Conservation (phyloP, 2,329 filamentous ascomycete species). For the Curvularia lunata region DNA sequence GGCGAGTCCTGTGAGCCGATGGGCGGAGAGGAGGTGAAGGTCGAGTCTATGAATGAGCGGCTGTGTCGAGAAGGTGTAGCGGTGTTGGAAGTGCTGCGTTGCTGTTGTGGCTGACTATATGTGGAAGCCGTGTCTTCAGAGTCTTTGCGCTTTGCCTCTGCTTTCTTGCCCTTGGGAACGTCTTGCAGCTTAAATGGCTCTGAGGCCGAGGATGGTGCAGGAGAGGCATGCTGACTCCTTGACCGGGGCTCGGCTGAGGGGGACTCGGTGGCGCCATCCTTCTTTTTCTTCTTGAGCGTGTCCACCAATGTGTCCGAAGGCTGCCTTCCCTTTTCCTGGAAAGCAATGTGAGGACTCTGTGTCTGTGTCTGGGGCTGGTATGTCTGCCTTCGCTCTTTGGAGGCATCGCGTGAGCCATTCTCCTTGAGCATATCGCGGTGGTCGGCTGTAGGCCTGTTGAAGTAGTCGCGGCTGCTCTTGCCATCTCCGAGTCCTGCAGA, state of each 20-base stretch:
- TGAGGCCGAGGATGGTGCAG: slow-evolving; percentile 39
- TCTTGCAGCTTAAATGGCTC: slow-evolving; percentile 77
- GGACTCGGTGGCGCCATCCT: slow-evolving; percentile 42
- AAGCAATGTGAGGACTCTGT: slow-evolving; percentile 85
- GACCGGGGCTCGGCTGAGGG: slow-evolving; percentile 58
- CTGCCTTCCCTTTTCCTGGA: slow-evolving; percentile 80
- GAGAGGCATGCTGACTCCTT: slow-evolving; percentile 46
- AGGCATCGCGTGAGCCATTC: slow-evolving; percentile 53
- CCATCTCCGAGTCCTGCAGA: slow-evolving; percentile 30
- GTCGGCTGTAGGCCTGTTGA: slow-evolving; percentile 47
- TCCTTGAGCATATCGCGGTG: slow-evolving; percentile 53
- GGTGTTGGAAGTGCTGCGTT: slow-evolving; percentile 49
- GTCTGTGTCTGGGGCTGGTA: slow-evolving; percentile 21
- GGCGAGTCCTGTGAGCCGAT: slow-evolving; percentile 46
- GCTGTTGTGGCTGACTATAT: slow-evolving; percentile 13
- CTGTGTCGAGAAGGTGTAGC: slow-evolving; percentile 46
- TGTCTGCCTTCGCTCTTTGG: slow-evolving; percentile 48
- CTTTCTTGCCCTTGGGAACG: slow-evolving; percentile 70
- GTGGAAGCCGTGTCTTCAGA: slow-evolving; percentile 51
- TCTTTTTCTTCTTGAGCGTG: slow-evolving; percentile 55
- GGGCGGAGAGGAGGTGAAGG: slow-evolving; percentile 49
- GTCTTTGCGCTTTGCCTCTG: slow-evolving; percentile 52
- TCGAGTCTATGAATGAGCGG: slow-evolving; percentile 42
- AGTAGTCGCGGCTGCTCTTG: slow-evolving; percentile 53
- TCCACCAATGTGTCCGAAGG: slow-evolving; percentile 67